Evolutionary conservation across 148 eudicot genomes (phyloP).

Genomic region (Spergularia marina): DNA sequence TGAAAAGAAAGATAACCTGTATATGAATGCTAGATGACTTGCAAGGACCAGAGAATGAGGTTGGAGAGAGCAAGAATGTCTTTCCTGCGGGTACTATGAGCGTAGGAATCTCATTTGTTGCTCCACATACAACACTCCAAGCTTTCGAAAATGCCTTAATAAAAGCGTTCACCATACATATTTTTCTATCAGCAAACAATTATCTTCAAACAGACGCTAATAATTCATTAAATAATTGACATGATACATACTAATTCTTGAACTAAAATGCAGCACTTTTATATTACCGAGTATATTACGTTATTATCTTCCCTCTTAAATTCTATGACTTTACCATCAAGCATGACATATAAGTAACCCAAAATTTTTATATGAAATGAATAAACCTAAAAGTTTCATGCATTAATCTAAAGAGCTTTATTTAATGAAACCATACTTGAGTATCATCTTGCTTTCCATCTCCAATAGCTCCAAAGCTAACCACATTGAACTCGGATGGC

Average conservation of each 20-base stretch:
- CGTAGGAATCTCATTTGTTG: not conserved
- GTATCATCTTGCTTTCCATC: conserved; percentile 15
- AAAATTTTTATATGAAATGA: too few species aligned
- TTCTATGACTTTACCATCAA: too few species aligned
- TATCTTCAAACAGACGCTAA: too few species aligned
- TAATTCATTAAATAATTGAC: too few species aligned
- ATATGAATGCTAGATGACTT: conserved; percentile 3
- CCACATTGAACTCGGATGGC: not conserved
- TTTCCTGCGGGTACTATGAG: not conserved
- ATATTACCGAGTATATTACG: too few species aligned
- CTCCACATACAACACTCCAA: conserved; percentile 14
- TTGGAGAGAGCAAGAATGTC: conserved; percentile 11
- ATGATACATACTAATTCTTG: too few species aligned
- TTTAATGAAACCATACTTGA: conserved; percentile 1
- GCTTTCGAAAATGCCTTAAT: conserved; percentile 23
- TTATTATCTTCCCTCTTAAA: too few species aligned
- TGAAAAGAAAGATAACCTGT: not conserved
- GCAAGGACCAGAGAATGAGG: conserved; percentile 16
- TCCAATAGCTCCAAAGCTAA: conserved; percentile 18
- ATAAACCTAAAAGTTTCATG: too few species aligned
- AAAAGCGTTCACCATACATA: not conserved
- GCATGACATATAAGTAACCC: too few species aligned
- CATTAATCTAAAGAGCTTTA: too few species aligned
- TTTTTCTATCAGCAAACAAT: not conserved
- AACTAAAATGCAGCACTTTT: too few species aligned